Base-by-base conservation (phyloP, 2,329 filamentous ascomycete genomes). In the Rachicladosporium sp. region DNA sequence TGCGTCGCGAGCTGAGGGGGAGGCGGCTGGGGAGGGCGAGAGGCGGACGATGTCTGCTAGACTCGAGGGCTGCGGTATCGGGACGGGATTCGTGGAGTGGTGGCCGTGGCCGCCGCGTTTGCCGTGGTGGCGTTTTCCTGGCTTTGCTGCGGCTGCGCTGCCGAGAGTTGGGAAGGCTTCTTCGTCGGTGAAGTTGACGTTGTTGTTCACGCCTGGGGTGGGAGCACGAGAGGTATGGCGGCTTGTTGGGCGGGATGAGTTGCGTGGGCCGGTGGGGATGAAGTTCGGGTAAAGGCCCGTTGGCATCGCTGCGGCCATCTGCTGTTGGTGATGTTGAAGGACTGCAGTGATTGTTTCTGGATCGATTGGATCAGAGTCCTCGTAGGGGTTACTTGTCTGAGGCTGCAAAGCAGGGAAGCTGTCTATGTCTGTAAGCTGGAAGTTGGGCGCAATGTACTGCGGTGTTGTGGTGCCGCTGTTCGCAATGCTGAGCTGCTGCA, bases 21-120 rank as follows among this genome's bases (percentile, higher is more conserved):
- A 33, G 1, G 53, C 45, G 1, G 70, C 71, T n/a, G 87, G 86
- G 6, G 86, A 87, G 1, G 89, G 87, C 4, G 86, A 84, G 83
- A 94, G 93, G 58, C 89, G 91, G 42, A 96, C 87, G 42, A 96
- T 82, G 61, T 96, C 91, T 29, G 89, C 89, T 37, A 98, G 68
- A 12, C 86, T 93, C 53, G 78, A 86, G 2, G 86, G 79, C 54
- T 77, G 87, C 29, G 66, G 69, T 3, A 19, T 19, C 44, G 75
- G 78, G 44, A 86, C 80, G 53, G 82, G 85, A 51, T 74, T 73
- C 6, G 66, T 65, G 53, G 80, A 80, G 8, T 59, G 56, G 44
- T 68, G 63, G 11, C 80, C 80, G 56, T 93, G 85, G 0, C 83
- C 82, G 35, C 85, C 85, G 42, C 88, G 77, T 63, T 94, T 95